Conservation (phyloP, 805 yeast species). For the Candida dajiaensis region DNA sequence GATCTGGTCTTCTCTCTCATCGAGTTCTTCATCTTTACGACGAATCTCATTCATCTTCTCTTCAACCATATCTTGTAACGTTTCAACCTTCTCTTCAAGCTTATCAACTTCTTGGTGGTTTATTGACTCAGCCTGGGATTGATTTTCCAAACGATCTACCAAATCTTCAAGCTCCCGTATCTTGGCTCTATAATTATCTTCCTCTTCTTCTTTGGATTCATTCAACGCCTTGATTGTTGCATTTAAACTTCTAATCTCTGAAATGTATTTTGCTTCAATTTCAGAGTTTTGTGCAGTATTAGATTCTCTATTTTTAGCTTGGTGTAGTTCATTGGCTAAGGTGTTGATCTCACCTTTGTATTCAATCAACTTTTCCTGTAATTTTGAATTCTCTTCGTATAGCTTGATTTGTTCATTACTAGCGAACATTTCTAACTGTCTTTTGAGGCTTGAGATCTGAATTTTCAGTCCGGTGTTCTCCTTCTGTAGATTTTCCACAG, state of each 20-base stretch:
- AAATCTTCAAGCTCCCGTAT: neutral
- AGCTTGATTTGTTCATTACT: slow-evolving; percentile 34
- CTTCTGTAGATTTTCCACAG: slow-evolving; percentile 28
- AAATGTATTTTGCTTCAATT: slow-evolving; percentile 2
- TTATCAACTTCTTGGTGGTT: slow-evolving; percentile 6
- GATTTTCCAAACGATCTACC: neutral
- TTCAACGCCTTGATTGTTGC: neutral
- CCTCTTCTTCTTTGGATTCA: slow-evolving; percentile 1
- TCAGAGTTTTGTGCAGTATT: neutral
- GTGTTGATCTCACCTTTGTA: slow-evolving; percentile 17
- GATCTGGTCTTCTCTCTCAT: slow-evolving; percentile 13
- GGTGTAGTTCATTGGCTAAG: slow-evolving; percentile 3
- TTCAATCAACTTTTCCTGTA: slow-evolving; percentile 20
- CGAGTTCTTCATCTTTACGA: slow-evolving; percentile 17
- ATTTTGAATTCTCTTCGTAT: slow-evolving; percentile 31
- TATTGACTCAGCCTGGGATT: neutral
- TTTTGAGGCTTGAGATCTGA: slow-evolving; percentile 35
- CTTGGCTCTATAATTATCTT: neutral
- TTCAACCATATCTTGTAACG: slow-evolving; percentile 7
- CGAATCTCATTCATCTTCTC: slow-evolving; percentile 16
- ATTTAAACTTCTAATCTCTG: slow-evolving; percentile 8
- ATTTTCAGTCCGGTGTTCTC: slow-evolving; percentile 41
- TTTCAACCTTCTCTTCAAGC: slow-evolving; percentile 17
- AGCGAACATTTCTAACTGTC: slow-evolving; percentile 31
- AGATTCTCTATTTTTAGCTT: slow-evolving; percentile 3